A percentile compares a stretch with the other conserved stretches of the same genome.
Conservation (phyloP, 176 grass and related monocot species). For the Cenchrus fungigraminus region DNA sequence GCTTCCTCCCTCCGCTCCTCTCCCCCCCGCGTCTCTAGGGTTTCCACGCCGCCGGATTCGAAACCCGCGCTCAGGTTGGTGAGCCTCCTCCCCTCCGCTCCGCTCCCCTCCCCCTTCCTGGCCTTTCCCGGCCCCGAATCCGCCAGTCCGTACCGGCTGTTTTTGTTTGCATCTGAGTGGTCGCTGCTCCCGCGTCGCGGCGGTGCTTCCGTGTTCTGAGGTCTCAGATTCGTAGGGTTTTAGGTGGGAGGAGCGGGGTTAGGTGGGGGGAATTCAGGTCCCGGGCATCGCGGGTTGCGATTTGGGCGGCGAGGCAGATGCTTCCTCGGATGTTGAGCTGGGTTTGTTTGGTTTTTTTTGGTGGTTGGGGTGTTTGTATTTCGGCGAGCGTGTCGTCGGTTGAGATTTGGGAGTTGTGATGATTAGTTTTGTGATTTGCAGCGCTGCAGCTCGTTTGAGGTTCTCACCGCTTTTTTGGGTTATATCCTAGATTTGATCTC, state of each 20-base stretch:
- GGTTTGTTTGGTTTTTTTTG: background rate
- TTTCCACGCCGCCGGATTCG: constrained; percentile 33
- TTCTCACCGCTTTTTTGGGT: background rate
- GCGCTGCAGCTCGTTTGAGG: background rate
- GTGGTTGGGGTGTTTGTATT: background rate
- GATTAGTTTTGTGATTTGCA: background rate
- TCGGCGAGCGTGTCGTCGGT: background rate
- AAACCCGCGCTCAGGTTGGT: background rate
- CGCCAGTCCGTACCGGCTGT: background rate
- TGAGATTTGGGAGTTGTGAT: background rate
- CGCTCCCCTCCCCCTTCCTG: background rate
- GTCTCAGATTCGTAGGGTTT: constrained; percentile 32
- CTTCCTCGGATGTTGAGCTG: background rate
- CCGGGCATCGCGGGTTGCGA: background rate
- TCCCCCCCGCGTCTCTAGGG: constrained; percentile 23
- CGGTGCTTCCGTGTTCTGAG: background rate
- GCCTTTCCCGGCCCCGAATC: background rate
- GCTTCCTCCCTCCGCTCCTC: background rate
- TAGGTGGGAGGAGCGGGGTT: background rate
- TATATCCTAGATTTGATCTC: background rate
- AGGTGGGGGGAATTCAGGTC: background rate
- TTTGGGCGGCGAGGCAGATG: background rate
- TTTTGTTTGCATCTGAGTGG: background rate
- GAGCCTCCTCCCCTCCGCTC: too few species aligned
- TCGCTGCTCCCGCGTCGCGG: too few species aligned